These are phyloP conservation scores for Colletotrichum sp. DNA, from an alignment of 2,329 filamentous ascomycete species.

Conservation along the genomic window DNA sequence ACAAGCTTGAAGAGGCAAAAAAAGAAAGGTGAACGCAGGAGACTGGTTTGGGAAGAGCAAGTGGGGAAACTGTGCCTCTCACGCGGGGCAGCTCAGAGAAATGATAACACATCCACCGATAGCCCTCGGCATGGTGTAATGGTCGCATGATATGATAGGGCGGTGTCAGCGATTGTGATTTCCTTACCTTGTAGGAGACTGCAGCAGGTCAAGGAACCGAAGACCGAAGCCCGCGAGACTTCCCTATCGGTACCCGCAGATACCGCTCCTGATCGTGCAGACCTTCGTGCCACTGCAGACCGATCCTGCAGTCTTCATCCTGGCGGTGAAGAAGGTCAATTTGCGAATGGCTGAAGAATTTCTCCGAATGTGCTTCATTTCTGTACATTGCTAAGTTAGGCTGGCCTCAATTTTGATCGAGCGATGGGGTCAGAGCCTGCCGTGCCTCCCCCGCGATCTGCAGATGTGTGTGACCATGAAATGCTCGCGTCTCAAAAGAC, in stretches of 20 bases:
- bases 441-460: not conserved
- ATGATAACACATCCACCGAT: not conserved
- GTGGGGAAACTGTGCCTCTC: not conserved
- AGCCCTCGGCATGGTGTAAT: not conserved
- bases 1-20: not conserved
- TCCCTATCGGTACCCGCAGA: not conserved
- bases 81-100: not conserved
- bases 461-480: not conserved
- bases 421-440: not conserved
- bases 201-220: not conserved
- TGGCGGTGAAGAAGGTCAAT: not conserved
- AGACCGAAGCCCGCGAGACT: not conserved
- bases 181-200: not conserved
- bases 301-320: not conserved
- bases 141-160: not conserved
- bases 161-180: not conserved
- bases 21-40: not conserved
- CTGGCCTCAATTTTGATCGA: not conserved
- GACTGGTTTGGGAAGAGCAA: not conserved
- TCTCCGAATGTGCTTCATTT: not conserved
- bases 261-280: not conserved
- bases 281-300: not conserved
- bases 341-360: not conserved
- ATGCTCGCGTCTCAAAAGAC: not conserved
- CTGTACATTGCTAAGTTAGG: not conserved